A percentile compares a stretch with the other conserved stretches of the same genome.
Evolutionary conservation across 169 alveolate species (phyloP).

Genomic region (Plasmodium knowlesi): DNA sequence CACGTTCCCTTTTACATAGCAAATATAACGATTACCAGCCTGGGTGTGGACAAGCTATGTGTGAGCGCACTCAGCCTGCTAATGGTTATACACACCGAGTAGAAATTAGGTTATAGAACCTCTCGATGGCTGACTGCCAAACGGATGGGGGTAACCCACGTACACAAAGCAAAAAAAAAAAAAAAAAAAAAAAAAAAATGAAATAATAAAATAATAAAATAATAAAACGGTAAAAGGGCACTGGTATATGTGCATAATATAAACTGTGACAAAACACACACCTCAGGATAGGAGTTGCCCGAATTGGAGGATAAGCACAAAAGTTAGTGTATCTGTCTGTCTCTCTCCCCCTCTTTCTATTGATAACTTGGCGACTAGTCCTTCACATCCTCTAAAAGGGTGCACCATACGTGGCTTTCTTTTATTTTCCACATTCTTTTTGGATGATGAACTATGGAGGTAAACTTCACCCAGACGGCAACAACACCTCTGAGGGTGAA

Average conservation of each 20-base stretch:
- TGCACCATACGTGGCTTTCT: neutral
- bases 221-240: neutral
- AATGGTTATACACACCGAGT: too few species aligned
- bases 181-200: too few species aligned
- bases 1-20: too few species aligned
- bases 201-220: too few species aligned
- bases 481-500: neutral
- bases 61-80: too few species aligned
- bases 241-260: neutral
- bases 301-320: neutral
- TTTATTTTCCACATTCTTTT: neutral
- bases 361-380: neutral
- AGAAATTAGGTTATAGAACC: too few species aligned
- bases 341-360: neutral
- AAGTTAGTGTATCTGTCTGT: neutral
- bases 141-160: too few species aligned
- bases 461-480: neutral
- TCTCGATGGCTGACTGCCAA: too few species aligned
- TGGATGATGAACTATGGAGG: neutral
- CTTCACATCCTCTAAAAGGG: neutral
- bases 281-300: neutral
- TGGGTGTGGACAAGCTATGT: too few species aligned
- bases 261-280: neutral
- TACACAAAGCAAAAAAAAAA: too few species aligned
- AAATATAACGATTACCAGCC: too few species aligned